phyloP scores from a whole-genome alignment of 208 protist genomes.

The Trypanosoma melophagium region DNA sequence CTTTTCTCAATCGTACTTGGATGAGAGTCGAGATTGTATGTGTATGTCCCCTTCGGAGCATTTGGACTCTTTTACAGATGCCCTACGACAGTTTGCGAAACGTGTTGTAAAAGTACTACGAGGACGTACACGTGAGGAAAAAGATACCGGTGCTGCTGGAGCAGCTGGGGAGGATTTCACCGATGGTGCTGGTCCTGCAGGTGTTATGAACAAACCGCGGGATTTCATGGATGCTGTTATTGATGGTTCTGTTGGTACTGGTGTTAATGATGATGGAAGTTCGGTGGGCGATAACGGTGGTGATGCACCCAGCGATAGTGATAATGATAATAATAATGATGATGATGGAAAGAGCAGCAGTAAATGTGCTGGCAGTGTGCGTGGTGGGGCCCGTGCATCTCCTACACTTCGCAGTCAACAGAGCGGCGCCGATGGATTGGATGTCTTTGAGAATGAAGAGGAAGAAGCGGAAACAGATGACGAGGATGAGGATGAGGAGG shows the following conservation, averaged over 20 bases:
- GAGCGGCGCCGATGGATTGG: constrained; percentile 19
- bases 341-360: constrained; percentile 2
- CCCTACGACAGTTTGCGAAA: constrained; percentile 58
- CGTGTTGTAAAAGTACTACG: constrained; percentile 54
- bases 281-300: constrained; percentile 32
- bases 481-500: constrained; percentile 9
- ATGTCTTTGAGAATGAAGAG: constrained; percentile 25
- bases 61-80: constrained; percentile 50
- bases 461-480: constrained; percentile 1
- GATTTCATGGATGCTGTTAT: constrained; percentile 34
- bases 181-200: constrained; percentile 4
- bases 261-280: too few species aligned
- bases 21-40: constrained; percentile 45
- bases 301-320: constrained; percentile 16
- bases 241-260: constrained; percentile 5
- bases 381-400: constrained; percentile 15
- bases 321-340: constrained; percentile 17
- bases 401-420: constrained; percentile 16
- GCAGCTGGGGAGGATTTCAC: constrained; percentile 9
- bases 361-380: constrained; percentile 14
- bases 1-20: constrained; percentile 67
- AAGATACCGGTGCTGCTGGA: constrained; percentile 11
- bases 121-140: constrained; percentile 36
- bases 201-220: background rate
- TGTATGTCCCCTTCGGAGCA: constrained; percentile 83